These are phyloP conservation scores for Dianthus caryophyllus DNA, from an alignment of 148 eudicot genomes.

Conservation along the genomic window DNA sequence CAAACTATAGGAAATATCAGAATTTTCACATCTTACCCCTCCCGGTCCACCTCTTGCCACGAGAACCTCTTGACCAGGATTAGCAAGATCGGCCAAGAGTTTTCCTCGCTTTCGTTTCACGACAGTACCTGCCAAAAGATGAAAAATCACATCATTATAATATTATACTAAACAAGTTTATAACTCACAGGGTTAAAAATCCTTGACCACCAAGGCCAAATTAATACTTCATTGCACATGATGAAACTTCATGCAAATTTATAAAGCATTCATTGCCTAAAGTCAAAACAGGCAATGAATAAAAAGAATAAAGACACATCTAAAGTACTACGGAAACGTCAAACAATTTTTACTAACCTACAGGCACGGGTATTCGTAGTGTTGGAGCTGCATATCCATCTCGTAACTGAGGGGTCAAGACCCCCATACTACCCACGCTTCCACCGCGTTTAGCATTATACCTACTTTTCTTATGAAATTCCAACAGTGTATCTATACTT, in stretches of 20 bases:
- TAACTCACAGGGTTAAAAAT: neutral
- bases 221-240: neutral
- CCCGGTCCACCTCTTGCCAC: slow-evolving; percentile 99
- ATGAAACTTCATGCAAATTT: neutral
- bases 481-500: slow-evolving; percentile 70
- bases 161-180: neutral
- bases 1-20: slow-evolving; percentile 2
- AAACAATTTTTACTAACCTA: slow-evolving; percentile 49
- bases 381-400: slow-evolving; percentile 72
- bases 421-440: slow-evolving; percentile 84
- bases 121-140: slow-evolving; percentile 63
- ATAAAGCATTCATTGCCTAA: neutral
- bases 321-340: neutral
- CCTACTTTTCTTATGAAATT: slow-evolving; percentile 69
- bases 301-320: slow-evolving; percentile 1
- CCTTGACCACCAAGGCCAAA: neutral
- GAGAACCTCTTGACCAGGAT: slow-evolving; percentile 78
- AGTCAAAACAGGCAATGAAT: neutral
- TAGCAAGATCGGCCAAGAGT: slow-evolving; percentile 84
- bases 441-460: slow-evolving; percentile 92
- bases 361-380: slow-evolving; percentile 83
- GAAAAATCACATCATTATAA: slow-evolving; percentile 1
- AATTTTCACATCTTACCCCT: slow-evolving; percentile 58
- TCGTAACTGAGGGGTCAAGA: slow-evolving; percentile 48
- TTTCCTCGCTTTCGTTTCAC: slow-evolving; percentile 87